phyloP scores from a whole-genome alignment of 169 alveolate species.

The Eimeria praecox region DNA sequence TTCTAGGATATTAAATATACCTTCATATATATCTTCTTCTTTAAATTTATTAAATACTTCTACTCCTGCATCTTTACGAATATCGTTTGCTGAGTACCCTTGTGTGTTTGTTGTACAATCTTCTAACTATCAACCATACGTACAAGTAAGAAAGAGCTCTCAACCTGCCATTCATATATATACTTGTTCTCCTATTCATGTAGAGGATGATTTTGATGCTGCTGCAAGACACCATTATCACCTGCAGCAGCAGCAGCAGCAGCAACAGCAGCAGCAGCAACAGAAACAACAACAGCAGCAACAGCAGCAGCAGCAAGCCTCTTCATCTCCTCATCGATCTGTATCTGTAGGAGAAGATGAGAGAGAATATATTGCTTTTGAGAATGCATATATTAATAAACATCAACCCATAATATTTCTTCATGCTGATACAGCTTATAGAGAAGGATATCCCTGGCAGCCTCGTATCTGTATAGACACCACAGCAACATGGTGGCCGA shows the following conservation, averaged over 20 bases:
- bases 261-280: not conserved
- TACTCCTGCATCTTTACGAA: not conserved
- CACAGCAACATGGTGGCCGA: slow-evolving; percentile 47
- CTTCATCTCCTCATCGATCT: not conserved
- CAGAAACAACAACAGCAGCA: not conserved
- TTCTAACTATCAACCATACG: not conserved
- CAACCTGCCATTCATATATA: slow-evolving; percentile 52
- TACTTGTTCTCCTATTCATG: not conserved
- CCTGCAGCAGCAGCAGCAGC: slow-evolving; percentile 12
- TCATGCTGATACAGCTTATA: not conserved
- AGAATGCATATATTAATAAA: not conserved
- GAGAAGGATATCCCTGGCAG: not conserved
- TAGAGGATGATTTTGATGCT: slow-evolving; percentile 11
- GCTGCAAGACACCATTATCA: not conserved
- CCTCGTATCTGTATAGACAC: slow-evolving; percentile 56
- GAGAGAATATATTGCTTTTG: not conserved
- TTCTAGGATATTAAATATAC: too few species aligned
- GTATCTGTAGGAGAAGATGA: not conserved
- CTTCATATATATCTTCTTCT: too few species aligned
- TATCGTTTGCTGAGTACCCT: slow-evolving; percentile 34
- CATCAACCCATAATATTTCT: slow-evolving; percentile 27
- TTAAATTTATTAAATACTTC: not conserved
- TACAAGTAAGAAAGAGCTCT: slow-evolving; percentile 14
- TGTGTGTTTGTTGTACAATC: slow-evolving; percentile 17
- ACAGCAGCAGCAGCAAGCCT: not conserved